These are phyloP conservation scores for Xylaria curta DNA, from an alignment of 495 filamentous ascomycete genomes.

Conservation along the genomic window DNA sequence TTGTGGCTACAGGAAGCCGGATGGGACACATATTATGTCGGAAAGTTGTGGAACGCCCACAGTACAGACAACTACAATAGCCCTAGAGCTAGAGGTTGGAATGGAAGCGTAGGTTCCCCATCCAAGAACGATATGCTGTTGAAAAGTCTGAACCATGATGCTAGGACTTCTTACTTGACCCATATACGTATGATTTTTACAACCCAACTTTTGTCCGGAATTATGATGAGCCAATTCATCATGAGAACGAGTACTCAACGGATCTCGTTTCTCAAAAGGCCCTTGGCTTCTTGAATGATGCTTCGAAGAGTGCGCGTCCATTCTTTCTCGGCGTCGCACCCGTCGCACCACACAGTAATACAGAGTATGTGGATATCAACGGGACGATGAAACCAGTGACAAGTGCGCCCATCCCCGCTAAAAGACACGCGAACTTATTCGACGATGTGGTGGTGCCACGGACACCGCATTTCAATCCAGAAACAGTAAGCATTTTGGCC, in stretches of 20 bases:
- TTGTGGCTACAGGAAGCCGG: conserved; percentile 63
- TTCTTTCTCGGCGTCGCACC: conserved; percentile 64
- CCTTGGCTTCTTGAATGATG: conserved; percentile 61
- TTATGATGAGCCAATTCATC: conserved; percentile 52
- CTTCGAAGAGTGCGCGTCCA: conserved; percentile 50
- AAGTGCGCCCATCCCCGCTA: conserved; percentile 43
- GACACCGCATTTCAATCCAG: conserved; percentile 6
- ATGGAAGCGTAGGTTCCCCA: conserved; percentile 22
- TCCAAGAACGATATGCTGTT: background rate
- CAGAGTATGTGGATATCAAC: conserved; percentile 24
- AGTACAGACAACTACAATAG: conserved; percentile 53
- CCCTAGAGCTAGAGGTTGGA: conserved; percentile 54
- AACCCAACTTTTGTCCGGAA: conserved; percentile 63
- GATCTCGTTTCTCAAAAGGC: conserved; percentile 63
- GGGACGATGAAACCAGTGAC: background rate
- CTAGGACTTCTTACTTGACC: conserved; percentile 64
- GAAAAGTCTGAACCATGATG: background rate
- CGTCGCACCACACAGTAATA: conserved; percentile 61
- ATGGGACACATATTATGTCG: conserved; percentile 65
- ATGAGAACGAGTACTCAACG: conserved; percentile 55
- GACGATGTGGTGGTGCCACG: conserved; percentile 31
- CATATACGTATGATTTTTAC: conserved; percentile 63
- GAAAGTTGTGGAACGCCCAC: conserved; percentile 64
- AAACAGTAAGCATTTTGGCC: background rate
- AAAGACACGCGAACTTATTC: conserved; percentile 42